These are phyloP conservation scores for Solanum acaule DNA, from an alignment of 257 asterid species.

Conservation along the genomic window DNA sequence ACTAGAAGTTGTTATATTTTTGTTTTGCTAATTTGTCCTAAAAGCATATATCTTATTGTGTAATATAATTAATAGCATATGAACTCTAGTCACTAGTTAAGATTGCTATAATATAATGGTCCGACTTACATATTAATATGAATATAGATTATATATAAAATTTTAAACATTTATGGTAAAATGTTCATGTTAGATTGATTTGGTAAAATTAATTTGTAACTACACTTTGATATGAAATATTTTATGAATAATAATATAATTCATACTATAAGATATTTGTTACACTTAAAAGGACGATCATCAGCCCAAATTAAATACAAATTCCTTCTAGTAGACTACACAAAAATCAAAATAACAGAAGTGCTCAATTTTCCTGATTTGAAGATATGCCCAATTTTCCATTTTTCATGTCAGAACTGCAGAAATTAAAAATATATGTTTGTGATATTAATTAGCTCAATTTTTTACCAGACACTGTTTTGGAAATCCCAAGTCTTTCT, in stretches of 20 bases:
- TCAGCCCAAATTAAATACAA: neutral
- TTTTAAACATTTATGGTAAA: too few relatives aligned
- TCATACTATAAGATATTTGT: neutral
- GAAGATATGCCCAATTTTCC: neutral
- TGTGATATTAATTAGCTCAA: neutral
- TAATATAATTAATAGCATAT: neutral
- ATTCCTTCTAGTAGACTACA: neutral
- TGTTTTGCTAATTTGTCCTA: neutral
- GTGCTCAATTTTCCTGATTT: neutral
- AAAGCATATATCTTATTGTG: neutral
- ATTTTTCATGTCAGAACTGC: neutral
- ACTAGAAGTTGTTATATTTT: neutral
- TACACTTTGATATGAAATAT: neutral
- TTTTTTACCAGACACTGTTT: neutral
- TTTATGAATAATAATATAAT: neutral
- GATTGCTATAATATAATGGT: neutral
- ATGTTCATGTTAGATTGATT: neutral
- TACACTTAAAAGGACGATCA: neutral
- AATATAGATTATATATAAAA: too few relatives aligned
- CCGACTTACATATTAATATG: neutral
- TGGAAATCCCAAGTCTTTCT: too few relatives aligned
- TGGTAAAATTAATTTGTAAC: neutral
- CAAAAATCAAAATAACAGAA: neutral
- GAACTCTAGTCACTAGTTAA: neutral
- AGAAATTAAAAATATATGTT: neutral